Base-by-base conservation (phyloP, 176 grass and related monocot species). In the Chrysopogon serrulatus region DNA sequence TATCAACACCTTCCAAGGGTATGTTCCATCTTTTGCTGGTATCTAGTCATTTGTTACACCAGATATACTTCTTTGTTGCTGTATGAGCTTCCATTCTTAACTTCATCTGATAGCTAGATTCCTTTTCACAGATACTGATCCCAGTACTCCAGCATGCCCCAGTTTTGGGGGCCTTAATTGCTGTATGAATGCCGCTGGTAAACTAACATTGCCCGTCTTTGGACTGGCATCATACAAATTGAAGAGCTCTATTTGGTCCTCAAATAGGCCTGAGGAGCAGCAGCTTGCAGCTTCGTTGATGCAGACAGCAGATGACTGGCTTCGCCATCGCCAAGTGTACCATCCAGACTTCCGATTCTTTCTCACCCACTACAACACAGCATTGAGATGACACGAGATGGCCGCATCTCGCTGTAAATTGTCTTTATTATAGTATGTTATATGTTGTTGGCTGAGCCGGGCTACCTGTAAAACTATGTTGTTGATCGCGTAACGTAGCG, bases 341-440 rank as follows among this genome's bases (percentile, higher is more conserved):
- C 95, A 98, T 86, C 95, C 92, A 30, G 95, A 95, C 27, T 98
- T 91, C 65, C 78, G 37, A 4, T 98, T 98, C 79, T 98, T 98
- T 68, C 43, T 86, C 36, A 81, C 74, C 21, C 90, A 91, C 67
- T 90, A 82, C 57, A 87, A 87, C 79, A 87, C 80, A 76, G 53
- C 71, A 40, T 85, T 88, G 88, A 92, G 92, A 88, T 97, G 86
- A 94, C 87, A 71, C 62, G 27, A 39, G 30, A 24, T 11, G 71
- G 23, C 48, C 18, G 21, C 54, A 36, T 49, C 43, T 83, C 15
- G 68, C 48, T 94, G 86, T 90, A 95, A 88, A 90, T 90, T 79
- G 44, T 77, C 6, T 51, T 43, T 43, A 12, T 63, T 66, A n/a
- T n/a, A 47, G 19, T 71, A 56, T 40, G 70, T 76, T 65, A 59